Evolutionary conservation across 75 land plant species (phyloP), one percentile per base, ranked within the genome.

Genomic region (Larix kaempferi): DNA sequence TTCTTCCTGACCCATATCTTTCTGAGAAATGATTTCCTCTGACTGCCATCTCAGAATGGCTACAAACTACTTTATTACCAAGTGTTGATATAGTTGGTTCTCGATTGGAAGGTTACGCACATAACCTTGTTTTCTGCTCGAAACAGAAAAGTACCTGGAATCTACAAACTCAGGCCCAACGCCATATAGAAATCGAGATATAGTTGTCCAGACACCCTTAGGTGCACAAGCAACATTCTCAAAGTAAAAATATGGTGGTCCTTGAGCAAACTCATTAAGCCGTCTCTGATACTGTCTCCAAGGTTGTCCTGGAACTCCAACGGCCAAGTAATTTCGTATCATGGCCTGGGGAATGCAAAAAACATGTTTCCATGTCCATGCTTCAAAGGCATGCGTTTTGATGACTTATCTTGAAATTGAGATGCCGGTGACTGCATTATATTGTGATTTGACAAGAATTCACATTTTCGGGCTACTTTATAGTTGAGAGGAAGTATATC

Each of bases 41-140:
- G 8, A 6, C 8, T 44, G 5, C 49, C 49, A 44, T 44, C 49
- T 44, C 49, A 44, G 49, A 44, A 6, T 44, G 6, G 49, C 8
- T 6, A 44, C 49, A 44, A 44, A 44, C 0, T 44, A 8, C 49
- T 44, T 44, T 7, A 44, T 44, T 44, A 44, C 49, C 8, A 6
- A 44, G 49, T 6, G 8, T 44, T 44, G 49, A 6, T 44, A 44
- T 6, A 44, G 5, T 41, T 5, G 79, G 14, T 84, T 86, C 63
- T 85, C 76, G 14, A 88, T 59, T 0, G 92, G 92, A 17, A 90
- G 84, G 71, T 90, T 88, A 78, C 88, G 92, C 37, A 90, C 78
- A 61, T 90, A 90, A 19, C 92, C 92, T 15, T 90, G 54, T 22
- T 85, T 78, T 74, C 91, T 86, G 19, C 82, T 71, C 56, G 83